phyloP scores from a whole-genome alignment of 495 filamentous ascomycete species.

The Xylaria cubensis region DNA sequence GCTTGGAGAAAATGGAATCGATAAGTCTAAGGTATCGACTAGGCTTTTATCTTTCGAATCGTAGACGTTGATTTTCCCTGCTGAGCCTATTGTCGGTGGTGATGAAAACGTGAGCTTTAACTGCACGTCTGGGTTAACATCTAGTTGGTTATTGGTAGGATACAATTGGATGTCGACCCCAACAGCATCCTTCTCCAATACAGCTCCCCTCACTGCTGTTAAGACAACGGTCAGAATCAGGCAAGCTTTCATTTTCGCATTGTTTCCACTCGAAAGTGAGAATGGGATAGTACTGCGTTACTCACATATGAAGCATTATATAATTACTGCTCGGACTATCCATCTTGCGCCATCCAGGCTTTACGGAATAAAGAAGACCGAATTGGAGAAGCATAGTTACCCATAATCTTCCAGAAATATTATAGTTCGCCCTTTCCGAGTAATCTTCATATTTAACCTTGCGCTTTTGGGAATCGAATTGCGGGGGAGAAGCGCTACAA shows the following conservation, averaged over 20 bases:
- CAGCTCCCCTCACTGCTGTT: conserved; percentile 4
- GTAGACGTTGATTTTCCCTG: conserved; percentile 27
- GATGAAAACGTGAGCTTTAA: conserved; percentile 28
- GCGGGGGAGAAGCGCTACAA: background rate
- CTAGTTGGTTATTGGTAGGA: conserved; percentile 24
- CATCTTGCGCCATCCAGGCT: background rate
- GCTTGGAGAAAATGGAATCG: conserved; percentile 31
- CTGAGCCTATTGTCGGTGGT: conserved; percentile 22
- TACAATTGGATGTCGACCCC: conserved; percentile 7
- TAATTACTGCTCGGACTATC: background rate
- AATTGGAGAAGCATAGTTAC: conserved; percentile 8
- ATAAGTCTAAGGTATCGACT: conserved; percentile 28
- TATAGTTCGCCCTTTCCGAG: background rate
- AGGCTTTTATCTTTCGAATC: conserved; percentile 20
- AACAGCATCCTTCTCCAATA: background rate
- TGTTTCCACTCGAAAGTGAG: background rate
- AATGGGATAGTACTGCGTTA: background rate
- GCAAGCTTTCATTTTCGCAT: conserved; percentile 1
- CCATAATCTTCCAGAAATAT: conserved; percentile 8
- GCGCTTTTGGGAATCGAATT: background rate
- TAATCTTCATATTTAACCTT: background rate
- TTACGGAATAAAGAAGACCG: conserved; percentile 16
- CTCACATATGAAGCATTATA: conserved; percentile 6
- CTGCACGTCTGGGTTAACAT: conserved; percentile 29
- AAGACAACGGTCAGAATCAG: background rate